Base-by-base conservation (phyloP, 495 filamentous ascomycete species). In the Clavariopsis aquatica region DNA sequence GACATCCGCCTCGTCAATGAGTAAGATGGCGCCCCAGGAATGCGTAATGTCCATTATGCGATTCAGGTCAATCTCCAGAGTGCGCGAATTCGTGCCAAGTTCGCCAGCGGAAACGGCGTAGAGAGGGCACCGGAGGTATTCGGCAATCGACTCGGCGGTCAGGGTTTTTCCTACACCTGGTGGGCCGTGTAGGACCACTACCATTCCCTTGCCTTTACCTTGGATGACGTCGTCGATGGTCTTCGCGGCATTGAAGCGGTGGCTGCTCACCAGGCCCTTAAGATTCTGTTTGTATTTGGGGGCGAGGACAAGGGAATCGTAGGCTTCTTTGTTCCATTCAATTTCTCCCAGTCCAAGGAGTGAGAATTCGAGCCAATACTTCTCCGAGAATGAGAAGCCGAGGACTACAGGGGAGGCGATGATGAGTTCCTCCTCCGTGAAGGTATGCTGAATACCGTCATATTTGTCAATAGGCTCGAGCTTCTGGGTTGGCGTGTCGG, bases 301-400 rank as follows among this genome's bases (percentile, higher is more conserved):
- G 1, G 89, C 85, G 10, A 96, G 79, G 2, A 94, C 89, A 19
- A 96, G 82, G 2, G 85, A 87, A 59, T 88, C 83, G 70, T 92
- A 94, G 4, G 91, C 91, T n/a, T 84, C 81, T 46, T 87, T 85
- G 70, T 94, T 90, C 89, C 89, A 95, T 34, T 84, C 79, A 66
- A 92, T 93, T 23, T 93, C 89, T 61, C 85, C 86, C 71, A 97
- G 84, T 13, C 89, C 87, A 0, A 88, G 91, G 49, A 97, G 86
- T 22, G 86, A 87, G 69, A 96, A 95, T 75, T 96, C 91, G 0
- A 96, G 83, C 93, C 92, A 97, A 1, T 91, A 78, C 78, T 96
- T 96, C 74, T 96, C 91, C 23, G 82, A 84, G 73, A 96, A 96
- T 10, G 90, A 85, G 69, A 95, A 96, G n/a, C 93, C 93, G n/a